These are phyloP conservation scores for Sechiopsis laciniata DNA, from an alignment of 306 rosid genomes.

Conservation along the genomic window DNA sequence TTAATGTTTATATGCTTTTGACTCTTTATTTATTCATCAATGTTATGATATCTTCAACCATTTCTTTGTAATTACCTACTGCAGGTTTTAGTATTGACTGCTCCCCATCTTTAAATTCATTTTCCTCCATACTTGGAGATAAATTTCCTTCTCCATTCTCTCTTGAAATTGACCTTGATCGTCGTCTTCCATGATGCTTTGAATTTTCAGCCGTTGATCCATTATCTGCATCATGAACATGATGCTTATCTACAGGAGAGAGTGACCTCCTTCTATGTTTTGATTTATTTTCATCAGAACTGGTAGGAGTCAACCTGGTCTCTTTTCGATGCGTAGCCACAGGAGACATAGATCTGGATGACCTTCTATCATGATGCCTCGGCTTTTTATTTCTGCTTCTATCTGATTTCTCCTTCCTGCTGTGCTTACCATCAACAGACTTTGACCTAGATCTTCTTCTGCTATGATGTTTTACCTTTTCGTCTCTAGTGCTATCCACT, in stretches of 20 bases:
- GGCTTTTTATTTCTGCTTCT: slow-evolving; percentile 51
- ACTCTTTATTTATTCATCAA: not conserved
- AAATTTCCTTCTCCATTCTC: slow-evolving; percentile 36
- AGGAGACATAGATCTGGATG: slow-evolving; percentile 59
- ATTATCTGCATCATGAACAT: slow-evolving; percentile 32
- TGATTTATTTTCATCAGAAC: slow-evolving; percentile 33
- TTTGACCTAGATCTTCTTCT: slow-evolving; percentile 54
- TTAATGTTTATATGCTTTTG: slow-evolving; percentile 23
- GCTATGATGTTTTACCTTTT: slow-evolving; percentile 42
- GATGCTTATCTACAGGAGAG: slow-evolving; percentile 46
- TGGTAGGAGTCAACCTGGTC: slow-evolving; percentile 37
- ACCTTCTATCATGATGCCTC: slow-evolving; percentile 66
- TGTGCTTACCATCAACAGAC: slow-evolving; percentile 47
- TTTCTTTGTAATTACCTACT: slow-evolving; percentile 35
- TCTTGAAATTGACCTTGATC: slow-evolving; percentile 42
- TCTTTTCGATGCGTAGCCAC: slow-evolving; percentile 43
- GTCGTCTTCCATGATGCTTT: slow-evolving; percentile 40
- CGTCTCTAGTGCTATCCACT: slow-evolving; percentile 38
- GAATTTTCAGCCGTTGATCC: slow-evolving; percentile 45
- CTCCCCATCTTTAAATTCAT: slow-evolving; percentile 32
- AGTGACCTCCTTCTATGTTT: slow-evolving; percentile 50
- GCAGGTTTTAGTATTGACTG: slow-evolving; percentile 34
- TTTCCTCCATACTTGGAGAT: slow-evolving; percentile 40
- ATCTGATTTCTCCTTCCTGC: slow-evolving; percentile 43
- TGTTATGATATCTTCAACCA: slow-evolving; percentile 29